Conservation (phyloP, 2,329 filamentous ascomycete species). For the Sarocladium oryzae region DNA sequence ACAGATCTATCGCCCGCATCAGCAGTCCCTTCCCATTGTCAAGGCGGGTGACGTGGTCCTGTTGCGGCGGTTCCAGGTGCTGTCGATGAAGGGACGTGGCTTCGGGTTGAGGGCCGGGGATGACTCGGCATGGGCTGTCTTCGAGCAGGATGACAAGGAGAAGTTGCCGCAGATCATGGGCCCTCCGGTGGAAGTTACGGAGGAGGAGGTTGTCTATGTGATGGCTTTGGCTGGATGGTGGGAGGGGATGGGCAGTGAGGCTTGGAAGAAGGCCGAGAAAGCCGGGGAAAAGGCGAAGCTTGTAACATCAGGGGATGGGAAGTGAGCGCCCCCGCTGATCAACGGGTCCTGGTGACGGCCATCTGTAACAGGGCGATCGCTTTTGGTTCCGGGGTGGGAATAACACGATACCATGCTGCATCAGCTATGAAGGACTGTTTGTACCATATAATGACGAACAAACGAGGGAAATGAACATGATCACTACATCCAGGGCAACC, state of each 20-base stretch:
- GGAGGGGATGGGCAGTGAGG: slow-evolving; percentile 37
- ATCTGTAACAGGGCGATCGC: too few species aligned
- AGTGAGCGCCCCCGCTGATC: slow-evolving; percentile 11
- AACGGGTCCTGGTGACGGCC: too few species aligned
- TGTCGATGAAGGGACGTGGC: slow-evolving; percentile 45
- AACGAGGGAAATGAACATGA: too few species aligned
- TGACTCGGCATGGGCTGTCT: slow-evolving; percentile 56
- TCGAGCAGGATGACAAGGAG: slow-evolving; percentile 36
- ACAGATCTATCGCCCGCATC: slow-evolving; percentile 52
- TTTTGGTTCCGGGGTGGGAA: too few species aligned
- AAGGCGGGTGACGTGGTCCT: slow-evolving; percentile 52
- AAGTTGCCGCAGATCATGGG: slow-evolving; percentile 49
- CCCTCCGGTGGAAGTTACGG: slow-evolving; percentile 50
- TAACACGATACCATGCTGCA: too few species aligned
- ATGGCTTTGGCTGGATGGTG: slow-evolving; percentile 43
- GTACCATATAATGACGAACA: too few species aligned
- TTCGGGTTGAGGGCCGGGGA: slow-evolving; percentile 51
- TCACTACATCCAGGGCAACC: too few species aligned
- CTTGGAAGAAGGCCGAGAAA: slow-evolving; percentile 40
- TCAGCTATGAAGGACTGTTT: too few species aligned
- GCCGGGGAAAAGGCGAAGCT: slow-evolving; percentile 31
- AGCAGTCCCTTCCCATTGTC: slow-evolving; percentile 48
- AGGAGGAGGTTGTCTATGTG: slow-evolving; percentile 43
- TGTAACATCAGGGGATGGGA: slow-evolving; percentile 14
- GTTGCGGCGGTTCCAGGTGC: slow-evolving; percentile 49